Percentiles rank a stretch among this genome's conserved stretches.
These are phyloP conservation scores for Citrus unshiu DNA, from an alignment of 345 rosid species.

Conservation along the genomic window DNA sequence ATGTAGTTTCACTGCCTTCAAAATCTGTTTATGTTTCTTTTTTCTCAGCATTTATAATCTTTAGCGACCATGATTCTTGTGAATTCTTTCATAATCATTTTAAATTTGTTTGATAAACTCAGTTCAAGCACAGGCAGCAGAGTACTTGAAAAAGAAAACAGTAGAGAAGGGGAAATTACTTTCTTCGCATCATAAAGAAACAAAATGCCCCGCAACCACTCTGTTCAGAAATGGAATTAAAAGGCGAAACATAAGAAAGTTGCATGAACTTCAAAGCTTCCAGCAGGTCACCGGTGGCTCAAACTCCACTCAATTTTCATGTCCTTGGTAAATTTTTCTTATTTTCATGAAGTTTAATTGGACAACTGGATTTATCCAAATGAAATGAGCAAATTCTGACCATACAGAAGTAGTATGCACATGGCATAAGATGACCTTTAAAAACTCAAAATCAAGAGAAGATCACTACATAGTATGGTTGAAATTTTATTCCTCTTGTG, in stretches of 20 bases:
- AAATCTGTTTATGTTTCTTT: background rate
- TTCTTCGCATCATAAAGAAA: conserved; percentile 20
- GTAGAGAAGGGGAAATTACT: conserved; percentile 27
- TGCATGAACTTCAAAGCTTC: conserved; percentile 30
- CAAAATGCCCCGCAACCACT: conserved; percentile 37
- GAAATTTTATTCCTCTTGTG: no score
- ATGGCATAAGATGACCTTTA: no score
- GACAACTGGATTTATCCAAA: background rate
- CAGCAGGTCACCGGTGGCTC: conserved; percentile 4
- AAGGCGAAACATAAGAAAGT: conserved; percentile 47
- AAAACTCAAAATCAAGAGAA: no score
- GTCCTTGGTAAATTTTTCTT: background rate
- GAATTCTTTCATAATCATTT: background rate
- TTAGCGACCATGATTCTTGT: background rate
- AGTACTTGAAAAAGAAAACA: conserved; percentile 53
- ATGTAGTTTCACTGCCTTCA: background rate
- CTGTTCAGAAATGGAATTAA: conserved; percentile 65
- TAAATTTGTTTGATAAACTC: conserved; percentile 18
- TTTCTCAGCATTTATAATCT: background rate
- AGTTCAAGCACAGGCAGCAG: conserved; percentile 71
- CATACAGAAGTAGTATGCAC: no score
- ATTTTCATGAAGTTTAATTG: background rate
- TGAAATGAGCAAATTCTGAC: no score
- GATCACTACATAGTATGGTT: no score
- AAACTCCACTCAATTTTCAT: conserved; percentile 6